Evolutionary conservation across 2,329 filamentous ascomycete genomes (phyloP), one percentile per base, ranked within the genome.

Genomic region (Fusarium mangiferae): DNA sequence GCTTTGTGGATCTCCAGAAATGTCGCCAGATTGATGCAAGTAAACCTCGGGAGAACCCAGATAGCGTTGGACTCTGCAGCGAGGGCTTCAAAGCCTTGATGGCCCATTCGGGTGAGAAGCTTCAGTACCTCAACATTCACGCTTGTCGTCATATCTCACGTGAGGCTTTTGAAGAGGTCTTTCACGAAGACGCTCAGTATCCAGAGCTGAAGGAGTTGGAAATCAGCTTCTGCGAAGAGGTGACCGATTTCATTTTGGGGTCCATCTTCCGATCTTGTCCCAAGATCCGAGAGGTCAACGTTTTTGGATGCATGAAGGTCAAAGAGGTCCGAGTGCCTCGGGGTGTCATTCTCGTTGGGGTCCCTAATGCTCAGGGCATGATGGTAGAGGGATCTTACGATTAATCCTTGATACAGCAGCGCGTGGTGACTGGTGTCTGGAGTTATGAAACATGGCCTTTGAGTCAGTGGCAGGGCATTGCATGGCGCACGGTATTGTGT

Each of bases 91-190:
- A 88, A 73, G 93, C 94, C 0, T 83, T 98, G 48, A 98, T 98
- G 94, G 84, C 85, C 1, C 96, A 98, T 80, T 98, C 95, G 0
- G 93, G 94, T 8, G 79, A 83, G 3, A 85, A 83, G 17, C 82
- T 98, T 5, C 86, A 87, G 67, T 85, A 88, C 45, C 85, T 98
- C 39, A 93, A 97, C 78, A 85, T 98, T n/a, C 90, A 94, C 20
- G 93, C 92, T 1, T 97, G 94, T 79, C 92, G 96, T 7, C 93
- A 98, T 80, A 95, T 98, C 72, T 88, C 90, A 4, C 86, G 88
- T 39, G 84, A 88, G 22, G 90, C 93, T 0, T 95, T 98, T 67
- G 90, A 94, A 70, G 87, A 91, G 15, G 91, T 93, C 1, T 98
- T 98, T 78, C 83, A 85, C 11, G 82, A 84, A 14, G 86, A 86